These are phyloP conservation scores for Smallanthus sonchifolius DNA, from an alignment of 129 eudicot species.

Conservation along the genomic window DNA sequence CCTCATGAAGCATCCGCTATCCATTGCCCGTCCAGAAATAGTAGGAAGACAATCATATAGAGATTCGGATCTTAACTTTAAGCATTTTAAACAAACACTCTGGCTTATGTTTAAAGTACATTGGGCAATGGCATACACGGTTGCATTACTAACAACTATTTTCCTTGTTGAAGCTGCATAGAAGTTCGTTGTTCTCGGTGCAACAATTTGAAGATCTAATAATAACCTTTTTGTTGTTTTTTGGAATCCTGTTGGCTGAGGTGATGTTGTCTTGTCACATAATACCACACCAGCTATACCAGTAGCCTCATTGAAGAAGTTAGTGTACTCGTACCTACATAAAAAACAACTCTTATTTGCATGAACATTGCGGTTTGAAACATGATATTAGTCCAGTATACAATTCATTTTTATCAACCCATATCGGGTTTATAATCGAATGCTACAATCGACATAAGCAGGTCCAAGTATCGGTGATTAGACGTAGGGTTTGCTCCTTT, in stretches of 20 bases:
- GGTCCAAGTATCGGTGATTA: no score
- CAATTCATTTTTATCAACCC: neutral
- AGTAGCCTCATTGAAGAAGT: slow-evolving; percentile 48
- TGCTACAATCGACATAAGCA: no score
- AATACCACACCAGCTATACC: neutral
- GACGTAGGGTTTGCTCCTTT: no score
- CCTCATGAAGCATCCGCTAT: slow-evolving; percentile 60
- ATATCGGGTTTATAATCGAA: neutral
- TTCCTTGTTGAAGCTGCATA: slow-evolving; percentile 43
- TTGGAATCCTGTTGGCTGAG: slow-evolving; percentile 35
- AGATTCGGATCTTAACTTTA: slow-evolving; percentile 31
- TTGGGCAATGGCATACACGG: slow-evolving; percentile 53
- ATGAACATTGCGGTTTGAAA: neutral
- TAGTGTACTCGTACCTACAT: slow-evolving; percentile 52
- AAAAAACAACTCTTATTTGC: no score
- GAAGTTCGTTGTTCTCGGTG: slow-evolving; percentile 40
- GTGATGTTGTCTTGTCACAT: slow-evolving; percentile 44
- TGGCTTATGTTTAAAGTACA: slow-evolving; percentile 44
- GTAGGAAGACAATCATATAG: neutral
- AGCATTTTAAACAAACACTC: slow-evolving; percentile 49
- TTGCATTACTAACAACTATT: slow-evolving; percentile 22
- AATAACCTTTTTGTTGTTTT: slow-evolving; percentile 35
- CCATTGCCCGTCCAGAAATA: slow-evolving; percentile 44
- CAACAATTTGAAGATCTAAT: slow-evolving; percentile 44
- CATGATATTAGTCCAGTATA: no score